A percentile compares a stretch with the other conserved stretches of the same genome.
Conservation (phyloP, 83 land plant genomes). For the Picea mariana region DNA sequence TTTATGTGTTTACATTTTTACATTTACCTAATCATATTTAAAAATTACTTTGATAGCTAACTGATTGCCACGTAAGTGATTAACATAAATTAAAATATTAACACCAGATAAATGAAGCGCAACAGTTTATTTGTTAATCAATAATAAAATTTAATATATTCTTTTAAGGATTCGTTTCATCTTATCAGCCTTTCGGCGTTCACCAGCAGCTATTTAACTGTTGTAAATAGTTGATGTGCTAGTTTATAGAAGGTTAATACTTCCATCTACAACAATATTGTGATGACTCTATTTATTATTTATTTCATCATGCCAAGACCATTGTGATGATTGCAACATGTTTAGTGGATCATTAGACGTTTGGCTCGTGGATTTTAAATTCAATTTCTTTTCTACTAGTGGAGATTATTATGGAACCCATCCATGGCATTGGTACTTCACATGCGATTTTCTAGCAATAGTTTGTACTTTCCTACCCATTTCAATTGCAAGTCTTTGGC, state of each 20-base stretch:
- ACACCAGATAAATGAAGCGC: too few relatives aligned
- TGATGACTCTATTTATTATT: conserved; percentile 9
- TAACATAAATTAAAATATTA: too few relatives aligned
- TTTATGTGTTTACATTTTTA: too few relatives aligned
- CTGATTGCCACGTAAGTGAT: too few relatives aligned
- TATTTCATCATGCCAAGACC: conserved; percentile 40
- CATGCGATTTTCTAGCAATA: conserved; percentile 88
- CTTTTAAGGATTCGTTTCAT: too few relatives aligned
- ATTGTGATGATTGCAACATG: conserved; percentile 48
- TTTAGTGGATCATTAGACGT: conserved; percentile 77
- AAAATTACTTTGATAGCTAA: too few relatives aligned
- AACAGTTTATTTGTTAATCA: too few relatives aligned
- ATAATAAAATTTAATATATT: too few relatives aligned
- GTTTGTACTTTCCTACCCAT: conserved; percentile 74
- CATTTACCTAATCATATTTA: too few relatives aligned
- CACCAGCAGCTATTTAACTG: too few relatives aligned
- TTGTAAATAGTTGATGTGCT: not conserved
- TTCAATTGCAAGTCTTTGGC: conserved; percentile 57
- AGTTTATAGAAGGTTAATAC: not conserved
- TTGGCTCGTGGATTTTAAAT: conserved; percentile 83
- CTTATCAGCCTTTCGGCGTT: too few relatives aligned
- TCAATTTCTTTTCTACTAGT: conserved; percentile 91
- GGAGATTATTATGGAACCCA: conserved; percentile 98
- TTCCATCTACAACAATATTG: not conserved
- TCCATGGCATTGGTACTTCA: conserved; percentile 97